Conservation (phyloP, 2,329 filamentous ascomycete species). For the Ascomycota sp. region DNA sequence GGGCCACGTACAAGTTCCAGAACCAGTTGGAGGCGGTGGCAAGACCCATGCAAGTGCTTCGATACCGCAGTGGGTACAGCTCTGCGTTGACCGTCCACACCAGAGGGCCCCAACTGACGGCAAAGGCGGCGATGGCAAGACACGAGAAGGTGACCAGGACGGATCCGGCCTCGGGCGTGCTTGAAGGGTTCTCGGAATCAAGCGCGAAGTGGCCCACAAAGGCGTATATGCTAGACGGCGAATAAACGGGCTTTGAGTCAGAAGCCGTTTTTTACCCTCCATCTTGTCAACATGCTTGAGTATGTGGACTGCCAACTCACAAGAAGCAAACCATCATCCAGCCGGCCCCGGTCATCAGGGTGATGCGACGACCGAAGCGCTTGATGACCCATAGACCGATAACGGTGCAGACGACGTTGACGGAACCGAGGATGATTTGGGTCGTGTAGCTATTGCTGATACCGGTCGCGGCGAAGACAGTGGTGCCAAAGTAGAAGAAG, state of each 20-base stretch:
- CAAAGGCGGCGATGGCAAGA: conserved; percentile 45
- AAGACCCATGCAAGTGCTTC: conserved; percentile 31
- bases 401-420: conserved; percentile 49
- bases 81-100: conserved; percentile 47
- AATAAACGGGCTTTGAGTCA: too few relatives aligned
- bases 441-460: conserved; percentile 45
- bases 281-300: too few relatives aligned
- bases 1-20: conserved; percentile 35
- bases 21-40: conserved; percentile 39
- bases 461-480: conserved; percentile 45
- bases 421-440: conserved; percentile 44
- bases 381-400: conserved; percentile 45
- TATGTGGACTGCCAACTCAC: too few relatives aligned
- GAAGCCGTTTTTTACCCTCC: too few relatives aligned
- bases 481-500: conserved; percentile 47
- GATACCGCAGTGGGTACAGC: conserved; percentile 39
- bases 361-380: conserved; percentile 40
- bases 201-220: conserved; percentile 27
- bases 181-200: conserved; percentile 19
- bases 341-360: conserved; percentile 39
- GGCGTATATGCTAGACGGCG: conserved; percentile 24
- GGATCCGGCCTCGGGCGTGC: conserved; percentile 27
- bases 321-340: conserved; percentile 37
- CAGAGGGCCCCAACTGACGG: conserved; percentile 50
- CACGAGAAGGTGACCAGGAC: conserved; percentile 49